Evolutionary conservation across 768 basidiomycete species (phyloP).

Genomic region (Termitomyces sp.): DNA sequence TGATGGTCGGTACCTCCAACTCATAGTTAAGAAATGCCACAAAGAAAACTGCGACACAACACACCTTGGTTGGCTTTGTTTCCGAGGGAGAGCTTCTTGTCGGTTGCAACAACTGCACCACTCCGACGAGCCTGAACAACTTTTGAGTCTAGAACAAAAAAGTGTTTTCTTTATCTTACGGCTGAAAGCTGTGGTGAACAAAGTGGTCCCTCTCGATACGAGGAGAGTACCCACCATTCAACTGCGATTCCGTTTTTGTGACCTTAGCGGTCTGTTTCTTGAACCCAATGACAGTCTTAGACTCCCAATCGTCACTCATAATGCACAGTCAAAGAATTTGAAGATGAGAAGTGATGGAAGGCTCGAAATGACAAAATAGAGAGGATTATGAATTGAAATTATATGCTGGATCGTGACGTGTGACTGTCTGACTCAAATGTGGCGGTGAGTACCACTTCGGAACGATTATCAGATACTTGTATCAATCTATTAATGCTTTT

Average conservation of each 20-base stretch:
- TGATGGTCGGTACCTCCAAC: constrained; percentile 83
- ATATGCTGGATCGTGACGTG: constrained; percentile 14
- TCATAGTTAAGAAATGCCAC: background rate
- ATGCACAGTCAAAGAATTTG: background rate
- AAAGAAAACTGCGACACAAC: constrained; percentile 11
- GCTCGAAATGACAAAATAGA: background rate
- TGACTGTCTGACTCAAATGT: constrained; percentile 12
- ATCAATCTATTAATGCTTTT: background rate
- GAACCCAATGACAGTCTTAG: constrained; percentile 65
- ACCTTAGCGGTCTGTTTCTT: constrained; percentile 60
- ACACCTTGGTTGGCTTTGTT: constrained; percentile 79
- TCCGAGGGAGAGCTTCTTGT: constrained; percentile 66
- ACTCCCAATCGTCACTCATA: constrained; percentile 68
- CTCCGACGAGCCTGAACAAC: constrained; percentile 58
- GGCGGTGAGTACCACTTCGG: too few species aligned
- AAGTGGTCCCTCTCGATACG: background rate
- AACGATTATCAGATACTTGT: too few species aligned
- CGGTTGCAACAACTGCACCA: constrained; percentile 75
- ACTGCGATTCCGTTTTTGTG: constrained; percentile 53
- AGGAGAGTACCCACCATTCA: constrained; percentile 38
- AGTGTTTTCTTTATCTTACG: constrained; percentile 32
- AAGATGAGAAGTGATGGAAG: constrained; percentile 4
- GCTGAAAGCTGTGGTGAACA: constrained; percentile 30
- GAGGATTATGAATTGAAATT: constrained; percentile 1
- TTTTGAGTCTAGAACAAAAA: constrained; percentile 2